Evolutionary conservation across 306 rosid genomes (phyloP).

Genomic region (Lotus japonicus): DNA sequence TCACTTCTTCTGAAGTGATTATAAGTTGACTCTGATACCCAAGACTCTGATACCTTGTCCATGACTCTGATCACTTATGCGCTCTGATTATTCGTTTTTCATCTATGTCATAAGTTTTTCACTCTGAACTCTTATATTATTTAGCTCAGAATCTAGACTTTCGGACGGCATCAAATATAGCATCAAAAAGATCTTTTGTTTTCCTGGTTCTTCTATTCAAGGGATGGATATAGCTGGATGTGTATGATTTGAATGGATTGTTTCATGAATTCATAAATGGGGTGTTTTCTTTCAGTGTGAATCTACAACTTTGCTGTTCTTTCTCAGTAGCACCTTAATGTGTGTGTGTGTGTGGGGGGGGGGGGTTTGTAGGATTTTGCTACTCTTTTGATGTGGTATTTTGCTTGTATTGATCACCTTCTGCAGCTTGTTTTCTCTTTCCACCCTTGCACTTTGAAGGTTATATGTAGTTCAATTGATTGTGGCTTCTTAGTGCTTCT

Average conservation of each 20-base stretch:
- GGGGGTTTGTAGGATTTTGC: not conserved
- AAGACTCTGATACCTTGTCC: no score
- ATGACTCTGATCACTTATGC: no score
- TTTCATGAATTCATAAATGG: not conserved
- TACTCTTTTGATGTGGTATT: not conserved
- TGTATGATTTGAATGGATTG: not conserved
- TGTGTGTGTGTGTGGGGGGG: no score
- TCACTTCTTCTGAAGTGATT: no score
- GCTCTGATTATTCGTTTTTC: no score
- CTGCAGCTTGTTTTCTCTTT: not conserved
- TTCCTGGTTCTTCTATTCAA: not conserved
- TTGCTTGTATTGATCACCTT: not conserved
- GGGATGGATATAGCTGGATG: not conserved
- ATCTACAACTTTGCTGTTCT: not conserved
- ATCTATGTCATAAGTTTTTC: no score
- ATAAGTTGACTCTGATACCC: no score
- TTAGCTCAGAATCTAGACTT: no score
- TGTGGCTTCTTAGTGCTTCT: not conserved
- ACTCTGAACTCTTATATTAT: no score
- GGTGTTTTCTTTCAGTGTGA: not conserved
- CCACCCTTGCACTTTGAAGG: not conserved
- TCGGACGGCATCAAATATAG: not conserved
- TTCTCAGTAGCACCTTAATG: not conserved
- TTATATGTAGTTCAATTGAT: not conserved
- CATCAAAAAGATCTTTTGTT: not conserved